These are phyloP conservation scores for Pisolithus marmoratus DNA, from an alignment of 768 basidiomycete species.

Conservation along the genomic window DNA sequence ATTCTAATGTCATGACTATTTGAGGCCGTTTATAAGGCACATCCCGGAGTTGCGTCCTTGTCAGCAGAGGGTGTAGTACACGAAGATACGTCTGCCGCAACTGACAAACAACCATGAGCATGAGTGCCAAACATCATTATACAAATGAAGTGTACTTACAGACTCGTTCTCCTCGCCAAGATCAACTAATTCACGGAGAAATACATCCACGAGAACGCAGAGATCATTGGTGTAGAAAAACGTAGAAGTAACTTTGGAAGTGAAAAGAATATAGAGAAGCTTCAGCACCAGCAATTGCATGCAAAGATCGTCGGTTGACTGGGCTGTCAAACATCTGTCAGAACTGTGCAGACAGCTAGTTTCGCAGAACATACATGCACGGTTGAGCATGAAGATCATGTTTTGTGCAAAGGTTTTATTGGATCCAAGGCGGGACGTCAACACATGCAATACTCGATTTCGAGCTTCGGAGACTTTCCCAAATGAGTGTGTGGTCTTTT, in stretches of 20 bases:
- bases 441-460: conserved; percentile 78
- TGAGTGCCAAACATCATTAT: background rate
- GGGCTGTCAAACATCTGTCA: conserved; percentile 43
- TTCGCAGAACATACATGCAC: conserved; percentile 63
- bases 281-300: conserved; percentile 94
- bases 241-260: conserved; percentile 86
- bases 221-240: conserved; percentile 99
- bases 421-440: conserved; percentile 79
- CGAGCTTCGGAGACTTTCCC: conserved; percentile 36
- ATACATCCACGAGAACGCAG: conserved; percentile 93
- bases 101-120: conserved; percentile 24
- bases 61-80: conserved; percentile 91
- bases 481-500: conserved; percentile 11
- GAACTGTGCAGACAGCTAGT: background rate
- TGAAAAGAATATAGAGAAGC: conserved; percentile 90
- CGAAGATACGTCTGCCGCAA: conserved; percentile 96
- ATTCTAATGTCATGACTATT: conserved; percentile 78
- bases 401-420: conserved; percentile 97
- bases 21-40: conserved; percentile 89
- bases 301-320: conserved; percentile 85
- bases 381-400: conserved; percentile 98
- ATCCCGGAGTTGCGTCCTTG: conserved; percentile 83
- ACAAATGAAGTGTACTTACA: conserved; percentile 40
- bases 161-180: conserved; percentile 93
- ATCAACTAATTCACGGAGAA: conserved; percentile 89